phyloP scores from a whole-genome alignment of 1,139 yeast genomes.

The Arxiozyma slooffiae region DNA sequence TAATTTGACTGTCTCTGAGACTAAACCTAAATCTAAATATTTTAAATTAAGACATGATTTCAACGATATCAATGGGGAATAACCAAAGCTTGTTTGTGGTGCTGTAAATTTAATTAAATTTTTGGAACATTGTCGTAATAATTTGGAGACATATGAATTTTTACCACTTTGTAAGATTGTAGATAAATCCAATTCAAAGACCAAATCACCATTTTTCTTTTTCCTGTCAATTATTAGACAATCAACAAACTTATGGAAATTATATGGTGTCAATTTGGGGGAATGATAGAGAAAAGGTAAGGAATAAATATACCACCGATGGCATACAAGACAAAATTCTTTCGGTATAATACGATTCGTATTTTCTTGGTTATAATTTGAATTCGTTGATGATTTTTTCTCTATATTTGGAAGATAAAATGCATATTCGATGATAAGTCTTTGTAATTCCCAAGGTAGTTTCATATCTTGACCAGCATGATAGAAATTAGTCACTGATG shows the following conservation, averaged over 20 bases:
- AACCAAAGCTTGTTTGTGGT: constrained; percentile 91
- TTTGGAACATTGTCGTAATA: constrained; percentile 63
- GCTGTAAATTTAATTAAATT: constrained; percentile 65
- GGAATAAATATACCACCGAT: constrained; percentile 48
- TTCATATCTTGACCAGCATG: constrained; percentile 9
- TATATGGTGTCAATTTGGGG: constrained; percentile 57
- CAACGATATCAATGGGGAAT: constrained; percentile 73
- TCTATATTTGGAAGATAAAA: not conserved
- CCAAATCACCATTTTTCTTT: constrained; percentile 33
- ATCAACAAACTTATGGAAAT: constrained; percentile 66
- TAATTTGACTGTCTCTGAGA: constrained; percentile 81
- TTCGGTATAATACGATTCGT: constrained; percentile 35
- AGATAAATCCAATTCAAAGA: constrained; percentile 56
- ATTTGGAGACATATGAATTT: constrained; percentile 77
- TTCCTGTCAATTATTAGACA: constrained; percentile 40
- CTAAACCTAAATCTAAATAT: constrained; percentile 72
- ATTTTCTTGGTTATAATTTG: not conserved
- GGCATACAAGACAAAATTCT: constrained; percentile 50
- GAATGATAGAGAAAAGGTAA: constrained; percentile 52
- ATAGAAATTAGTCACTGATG: not conserved
- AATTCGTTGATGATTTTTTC: constrained; percentile 19
- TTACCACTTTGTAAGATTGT: constrained; percentile 85
- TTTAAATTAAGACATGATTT: constrained; percentile 56
- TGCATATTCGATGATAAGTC: constrained; percentile 34
- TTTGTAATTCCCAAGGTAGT: constrained; percentile 45